Evolutionary conservation across 441 rosid species (phyloP).

Genomic region (Populus hybrid): DNA sequence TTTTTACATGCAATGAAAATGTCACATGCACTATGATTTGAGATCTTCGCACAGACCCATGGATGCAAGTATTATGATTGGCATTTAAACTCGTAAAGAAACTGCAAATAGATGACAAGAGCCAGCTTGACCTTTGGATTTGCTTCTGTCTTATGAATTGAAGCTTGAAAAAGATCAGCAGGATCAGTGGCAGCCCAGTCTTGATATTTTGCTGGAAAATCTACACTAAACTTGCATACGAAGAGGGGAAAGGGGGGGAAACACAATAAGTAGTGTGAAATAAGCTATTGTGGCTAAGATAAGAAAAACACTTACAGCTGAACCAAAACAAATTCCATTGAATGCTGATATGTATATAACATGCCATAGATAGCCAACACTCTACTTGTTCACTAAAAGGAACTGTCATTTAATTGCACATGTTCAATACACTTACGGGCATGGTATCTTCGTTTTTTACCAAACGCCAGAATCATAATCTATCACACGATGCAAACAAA

Average conservation of each 20-base stretch:
- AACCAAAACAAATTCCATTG: not conserved
- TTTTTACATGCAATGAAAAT: not conserved
- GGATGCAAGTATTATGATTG: not conserved
- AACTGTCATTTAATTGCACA: not conserved
- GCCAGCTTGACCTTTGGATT: conserved; percentile 69
- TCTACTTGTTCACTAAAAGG: not conserved
- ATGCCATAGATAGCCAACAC: not conserved
- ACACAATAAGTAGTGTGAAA: conserved; percentile 10
- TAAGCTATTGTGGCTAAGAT: not conserved
- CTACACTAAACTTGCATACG: conserved; percentile 63
- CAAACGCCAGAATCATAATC: not conserved
- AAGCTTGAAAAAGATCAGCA: conserved; percentile 79
- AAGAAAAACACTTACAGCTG: not conserved
- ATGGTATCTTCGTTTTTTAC: not conserved
- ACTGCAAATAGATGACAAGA: conserved; percentile 1
- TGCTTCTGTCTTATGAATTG: conserved; percentile 56
- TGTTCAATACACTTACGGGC: not conserved
- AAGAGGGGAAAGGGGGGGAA: not conserved
- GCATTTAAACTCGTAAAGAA: not conserved
- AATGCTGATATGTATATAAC: not conserved
- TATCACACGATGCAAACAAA: not conserved
- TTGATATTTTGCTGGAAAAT: conserved; percentile 82
- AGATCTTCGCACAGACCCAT: not conserved
- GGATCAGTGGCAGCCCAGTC: conserved; percentile 70
- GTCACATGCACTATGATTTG: not conserved